These are phyloP conservation scores for Cokeromyces recurvatus DNA, from an alignment of 371 early-diverging fungal species.

Conservation along the genomic window DNA sequence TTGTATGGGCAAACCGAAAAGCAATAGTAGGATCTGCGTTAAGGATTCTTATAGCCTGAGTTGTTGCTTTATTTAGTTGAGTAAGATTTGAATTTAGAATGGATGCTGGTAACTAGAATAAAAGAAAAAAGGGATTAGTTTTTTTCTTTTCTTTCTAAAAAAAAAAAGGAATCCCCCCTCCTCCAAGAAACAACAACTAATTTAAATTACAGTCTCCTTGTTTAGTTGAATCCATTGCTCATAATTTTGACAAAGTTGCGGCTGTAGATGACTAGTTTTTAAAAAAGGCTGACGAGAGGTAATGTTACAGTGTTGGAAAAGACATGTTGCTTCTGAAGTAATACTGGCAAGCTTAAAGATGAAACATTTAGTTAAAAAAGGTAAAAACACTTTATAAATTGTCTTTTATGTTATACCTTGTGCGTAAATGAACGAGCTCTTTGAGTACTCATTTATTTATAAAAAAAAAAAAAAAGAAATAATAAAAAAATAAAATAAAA, in stretches of 20 bases:
- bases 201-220: slow-evolving; percentile 9
- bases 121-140: too few species aligned
- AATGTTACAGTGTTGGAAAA: slow-evolving; percentile 17
- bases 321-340: slow-evolving; percentile 18
- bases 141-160: too few species aligned
- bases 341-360: slow-evolving; percentile 13
- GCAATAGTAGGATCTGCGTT: slow-evolving; percentile 7
- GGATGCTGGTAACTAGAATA: slow-evolving; percentile 13
- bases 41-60: slow-evolving; percentile 9
- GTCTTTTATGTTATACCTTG: slow-evolving; percentile 8
- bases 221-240: slow-evolving; percentile 16
- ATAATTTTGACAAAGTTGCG: slow-evolving; percentile 4
- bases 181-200: neutral
- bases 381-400: neutral
- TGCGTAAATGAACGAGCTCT: slow-evolving; percentile 19
- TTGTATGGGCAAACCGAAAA: slow-evolving; percentile 1
- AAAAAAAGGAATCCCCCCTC: neutral
- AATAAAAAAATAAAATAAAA: neutral
- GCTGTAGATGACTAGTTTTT: too few species aligned
- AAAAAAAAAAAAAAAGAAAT: neutral
- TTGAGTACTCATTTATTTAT: slow-evolving; percentile 12
- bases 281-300: too few species aligned
- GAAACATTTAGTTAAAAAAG: neutral
- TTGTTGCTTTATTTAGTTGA: slow-evolving; percentile 10
- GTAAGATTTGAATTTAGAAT: slow-evolving; percentile 8